Conservation (phyloP, 441 rosid genomes). For the Pelargonium myrrhifolium region DNA sequence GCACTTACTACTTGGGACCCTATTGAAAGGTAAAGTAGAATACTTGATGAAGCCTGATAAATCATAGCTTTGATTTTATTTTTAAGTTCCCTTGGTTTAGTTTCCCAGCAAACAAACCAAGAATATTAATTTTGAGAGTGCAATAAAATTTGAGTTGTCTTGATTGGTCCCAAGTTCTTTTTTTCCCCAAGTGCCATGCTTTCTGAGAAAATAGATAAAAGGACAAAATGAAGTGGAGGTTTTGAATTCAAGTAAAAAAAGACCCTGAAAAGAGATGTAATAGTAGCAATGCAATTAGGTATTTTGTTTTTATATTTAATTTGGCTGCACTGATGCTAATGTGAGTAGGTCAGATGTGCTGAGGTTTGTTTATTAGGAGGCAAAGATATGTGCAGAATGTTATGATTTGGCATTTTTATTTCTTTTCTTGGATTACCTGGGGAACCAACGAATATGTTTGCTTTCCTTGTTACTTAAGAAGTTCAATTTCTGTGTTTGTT, state of each 20-base stretch:
- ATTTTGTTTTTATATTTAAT: not conserved
- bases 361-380: not conserved
- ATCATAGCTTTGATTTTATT: not conserved
- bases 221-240: not conserved
- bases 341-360: not conserved
- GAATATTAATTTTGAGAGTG: not conserved
- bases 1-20: not conserved
- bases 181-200: not conserved
- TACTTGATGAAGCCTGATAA: not conserved
- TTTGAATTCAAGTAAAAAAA: not conserved
- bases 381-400: not conserved
- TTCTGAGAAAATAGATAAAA: not conserved
- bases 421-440: not conserved
- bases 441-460: not conserved
- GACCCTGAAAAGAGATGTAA: not conserved
- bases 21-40: not conserved
- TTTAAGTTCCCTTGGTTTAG: not conserved
- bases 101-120: not conserved
- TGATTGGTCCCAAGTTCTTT: not conserved
- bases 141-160: not conserved
- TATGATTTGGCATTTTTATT: not conserved
- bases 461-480: not conserved
- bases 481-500: slow-evolving; percentile 17
- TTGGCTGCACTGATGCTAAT: not conserved
- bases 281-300: not conserved